A percentile compares a stretch with the other conserved stretches of the same genome.
Conservation (phyloP, 225 moss, liverwort and hornwort species). For the Pleurozium schreberi region DNA sequence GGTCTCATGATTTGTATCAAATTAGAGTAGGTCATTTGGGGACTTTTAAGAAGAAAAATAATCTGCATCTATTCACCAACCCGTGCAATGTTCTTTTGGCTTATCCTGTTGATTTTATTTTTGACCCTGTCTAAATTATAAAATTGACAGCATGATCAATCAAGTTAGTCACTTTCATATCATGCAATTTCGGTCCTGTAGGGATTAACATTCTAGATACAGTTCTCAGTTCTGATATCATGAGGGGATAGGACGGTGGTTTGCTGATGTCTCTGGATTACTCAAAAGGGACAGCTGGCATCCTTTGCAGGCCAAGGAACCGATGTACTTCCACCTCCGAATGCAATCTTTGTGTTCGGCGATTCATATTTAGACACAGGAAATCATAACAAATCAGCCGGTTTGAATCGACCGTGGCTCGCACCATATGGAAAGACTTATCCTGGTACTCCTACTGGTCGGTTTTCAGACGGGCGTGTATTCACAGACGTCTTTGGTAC, state of each 20-base stretch:
- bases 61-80: not conserved
- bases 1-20: not conserved
- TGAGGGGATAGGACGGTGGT: not conserved
- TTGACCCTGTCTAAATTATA: not conserved
- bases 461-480: slow-evolving; percentile 40
- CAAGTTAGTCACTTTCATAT: not conserved
- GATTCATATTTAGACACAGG: slow-evolving; percentile 50
- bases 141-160: not conserved
- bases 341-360: slow-evolving; percentile 43
- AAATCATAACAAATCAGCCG: slow-evolving; percentile 40
- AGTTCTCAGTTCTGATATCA: not conserved
- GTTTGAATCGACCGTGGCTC: slow-evolving; percentile 26
- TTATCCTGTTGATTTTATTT: not conserved
- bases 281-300: not conserved
- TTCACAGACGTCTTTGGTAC: slow-evolving; percentile 40
- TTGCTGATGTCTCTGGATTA: not conserved
- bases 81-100: not conserved
- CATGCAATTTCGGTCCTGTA: not conserved
- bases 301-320: slow-evolving; percentile 9
- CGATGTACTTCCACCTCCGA: slow-evolving; percentile 4
- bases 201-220: not conserved
- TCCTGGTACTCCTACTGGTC: slow-evolving; percentile 29
- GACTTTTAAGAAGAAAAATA: not conserved
- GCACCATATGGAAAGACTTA: slow-evolving; percentile 30
- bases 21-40: not conserved